These are phyloP conservation scores for Pelargonium citronellum DNA, from an alignment of 441 rosid species.

Conservation along the genomic window DNA sequence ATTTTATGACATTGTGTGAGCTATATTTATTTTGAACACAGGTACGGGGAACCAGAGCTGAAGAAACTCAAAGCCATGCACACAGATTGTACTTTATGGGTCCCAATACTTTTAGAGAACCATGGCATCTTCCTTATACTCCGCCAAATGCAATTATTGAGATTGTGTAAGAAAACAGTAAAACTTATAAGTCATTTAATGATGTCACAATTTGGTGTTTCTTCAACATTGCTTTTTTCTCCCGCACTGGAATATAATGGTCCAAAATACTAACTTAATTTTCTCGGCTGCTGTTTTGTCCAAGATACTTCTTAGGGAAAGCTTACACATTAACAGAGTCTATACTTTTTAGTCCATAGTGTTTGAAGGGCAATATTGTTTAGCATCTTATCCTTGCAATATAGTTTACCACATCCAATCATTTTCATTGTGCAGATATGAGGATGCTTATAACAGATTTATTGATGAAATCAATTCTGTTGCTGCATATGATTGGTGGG, in stretches of 20 bases:
- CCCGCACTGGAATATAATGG: too few relatives aligned
- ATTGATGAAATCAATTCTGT: constrained; percentile 93
- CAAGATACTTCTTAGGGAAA: not conserved
- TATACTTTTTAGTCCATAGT: constrained; percentile 1
- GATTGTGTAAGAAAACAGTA: constrained; percentile 68
- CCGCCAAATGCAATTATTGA: constrained; percentile 88
- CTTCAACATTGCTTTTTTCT: not conserved
- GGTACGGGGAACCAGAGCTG: constrained; percentile 91
- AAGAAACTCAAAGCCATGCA: constrained; percentile 91
- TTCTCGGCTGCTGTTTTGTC: not conserved
- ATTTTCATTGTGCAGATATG: constrained; percentile 55
- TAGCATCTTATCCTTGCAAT: constrained; percentile 12
- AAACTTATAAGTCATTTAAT: not conserved
- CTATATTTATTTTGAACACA: constrained; percentile 29
- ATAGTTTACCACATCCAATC: constrained; percentile 23
- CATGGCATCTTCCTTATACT: constrained; percentile 97
- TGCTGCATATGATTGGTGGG: constrained; percentile 99
- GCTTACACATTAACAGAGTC: not conserved
- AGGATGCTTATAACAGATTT: constrained; percentile 94
- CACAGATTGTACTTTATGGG: constrained; percentile 96
- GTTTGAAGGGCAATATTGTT: constrained; percentile 5
- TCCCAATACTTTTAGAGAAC: constrained; percentile 93
- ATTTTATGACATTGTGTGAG: constrained; percentile 18
- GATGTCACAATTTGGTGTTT: constrained; percentile 22
- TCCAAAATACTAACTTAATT: too few relatives aligned